phyloP scores from a whole-genome alignment of 2,329 filamentous ascomycete genomes.

The Diaporthe eres region DNA sequence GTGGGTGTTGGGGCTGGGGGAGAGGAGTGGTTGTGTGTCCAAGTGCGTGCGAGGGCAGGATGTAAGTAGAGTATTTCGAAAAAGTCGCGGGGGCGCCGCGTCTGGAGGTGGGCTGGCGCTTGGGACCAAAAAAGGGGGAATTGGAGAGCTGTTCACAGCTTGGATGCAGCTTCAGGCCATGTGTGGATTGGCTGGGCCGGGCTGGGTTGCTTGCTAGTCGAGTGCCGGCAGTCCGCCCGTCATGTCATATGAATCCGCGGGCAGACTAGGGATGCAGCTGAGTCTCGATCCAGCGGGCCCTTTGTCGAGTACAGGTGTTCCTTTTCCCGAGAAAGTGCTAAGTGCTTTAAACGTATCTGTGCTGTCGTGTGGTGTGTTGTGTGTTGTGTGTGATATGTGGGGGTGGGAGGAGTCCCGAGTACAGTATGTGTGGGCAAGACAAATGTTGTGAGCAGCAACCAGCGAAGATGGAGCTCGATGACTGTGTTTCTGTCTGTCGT shows the following conservation, averaged over 20 bases:
- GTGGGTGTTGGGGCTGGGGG: conserved; percentile 6
- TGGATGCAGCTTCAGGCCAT: conserved; percentile 39
- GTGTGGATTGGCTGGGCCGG: conserved; percentile 25
- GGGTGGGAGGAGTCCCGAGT: neutral
- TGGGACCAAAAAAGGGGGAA: conserved; percentile 21
- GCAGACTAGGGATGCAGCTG: neutral
- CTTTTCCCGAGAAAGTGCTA: neutral
- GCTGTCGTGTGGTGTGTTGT: neutral
- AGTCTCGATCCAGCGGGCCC: neutral
- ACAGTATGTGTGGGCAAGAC: neutral
- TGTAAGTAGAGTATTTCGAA: conserved; percentile 7
- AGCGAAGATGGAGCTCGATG: conserved; percentile 19
- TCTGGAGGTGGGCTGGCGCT: conserved; percentile 27
- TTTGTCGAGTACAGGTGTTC: neutral
- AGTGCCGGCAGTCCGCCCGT: conserved; percentile 25
- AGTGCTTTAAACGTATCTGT: neutral
- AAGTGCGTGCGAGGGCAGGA: conserved; percentile 5
- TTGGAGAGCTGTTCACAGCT: conserved; percentile 39
- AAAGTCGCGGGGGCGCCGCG: conserved; percentile 33
- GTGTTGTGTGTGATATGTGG: neutral
- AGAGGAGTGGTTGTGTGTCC: neutral
- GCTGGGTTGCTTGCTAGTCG: conserved; percentile 17
- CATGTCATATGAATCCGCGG: conserved; percentile 1
- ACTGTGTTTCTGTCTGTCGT: neutral
- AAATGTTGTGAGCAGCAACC: neutral